These are phyloP conservation scores for Tephrocybe sp. DNA, from an alignment of 768 basidiomycete genomes.

Conservation along the genomic window DNA sequence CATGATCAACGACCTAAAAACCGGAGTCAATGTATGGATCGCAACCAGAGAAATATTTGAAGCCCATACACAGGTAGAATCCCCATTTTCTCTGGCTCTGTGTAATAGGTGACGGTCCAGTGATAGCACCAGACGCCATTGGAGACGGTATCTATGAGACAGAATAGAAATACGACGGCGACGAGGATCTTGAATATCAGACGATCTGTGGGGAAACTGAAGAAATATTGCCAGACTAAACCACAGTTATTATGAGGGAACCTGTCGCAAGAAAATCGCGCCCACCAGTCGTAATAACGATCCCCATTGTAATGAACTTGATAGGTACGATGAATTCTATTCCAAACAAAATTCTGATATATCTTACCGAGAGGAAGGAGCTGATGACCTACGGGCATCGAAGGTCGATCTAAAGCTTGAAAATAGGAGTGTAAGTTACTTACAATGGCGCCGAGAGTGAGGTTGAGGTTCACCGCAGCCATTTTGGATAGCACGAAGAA, in stretches of 20 bases:
- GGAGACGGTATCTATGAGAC: not conserved
- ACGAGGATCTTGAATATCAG: constrained; percentile 1
- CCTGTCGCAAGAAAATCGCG: not conserved
- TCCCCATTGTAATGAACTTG: constrained; percentile 3
- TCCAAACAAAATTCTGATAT: not conserved
- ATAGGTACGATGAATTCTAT: not conserved
- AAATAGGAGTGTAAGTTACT: not conserved
- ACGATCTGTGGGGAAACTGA: constrained; percentile 3
- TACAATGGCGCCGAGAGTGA: constrained; percentile 7
- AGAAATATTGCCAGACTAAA: constrained; percentile 5
- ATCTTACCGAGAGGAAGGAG: constrained; percentile 5
- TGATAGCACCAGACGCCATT: constrained; percentile 2
- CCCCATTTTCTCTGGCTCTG: not conserved
- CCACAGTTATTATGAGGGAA: not conserved
- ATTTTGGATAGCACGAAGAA: not conserved
- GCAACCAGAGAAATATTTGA: not conserved
- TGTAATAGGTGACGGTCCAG: constrained; percentile 1
- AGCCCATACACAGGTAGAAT: not conserved
- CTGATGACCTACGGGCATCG: not conserved
- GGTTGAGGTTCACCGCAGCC: not conserved
- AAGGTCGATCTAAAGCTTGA: not conserved
- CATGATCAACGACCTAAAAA: not conserved
- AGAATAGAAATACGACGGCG: not conserved
- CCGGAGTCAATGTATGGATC: not conserved
- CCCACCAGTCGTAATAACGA: not conserved